Evolutionary conservation across 805 yeast genomes (phyloP), one percentile per base, ranked within the genome.

Genomic region (Pichia californica): DNA sequence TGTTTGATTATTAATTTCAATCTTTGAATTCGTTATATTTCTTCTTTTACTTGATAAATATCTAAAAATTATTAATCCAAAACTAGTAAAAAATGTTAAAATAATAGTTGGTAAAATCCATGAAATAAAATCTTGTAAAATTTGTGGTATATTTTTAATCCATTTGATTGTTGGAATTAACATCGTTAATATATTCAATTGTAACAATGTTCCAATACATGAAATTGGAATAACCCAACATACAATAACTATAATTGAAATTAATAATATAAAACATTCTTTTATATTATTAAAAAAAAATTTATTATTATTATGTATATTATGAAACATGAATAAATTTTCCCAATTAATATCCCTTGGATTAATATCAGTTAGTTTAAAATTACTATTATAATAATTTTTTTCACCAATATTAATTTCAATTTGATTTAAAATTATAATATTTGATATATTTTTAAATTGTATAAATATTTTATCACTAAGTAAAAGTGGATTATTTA

Each of bases 151-250:
- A 1, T 62, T 59, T 34, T 75, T 68, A 10, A 83, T 50, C 77
- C 83, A 76, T 1, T 67, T 58, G 27, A 83, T 60, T 28, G 75
- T 69, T 0, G 94, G 93, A 21, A 83, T 62, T 38, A 82, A 63
- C 21, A 72, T 69, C 0, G 82, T 73, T 38, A 85, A 58, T 48
- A 79, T 73, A 0, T 89, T 86, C 3, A 81, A 66, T 52, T 88
- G 95, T 0, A 94, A 77, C 0, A 88, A 63, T 26, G 87, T 63
- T 0, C 91, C 88, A 15, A 87, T 78, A 45, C 84, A 70, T 0
- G 95, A 87, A 1, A 88, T 91, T 0, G 96, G 96, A 1, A 88
- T 60, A 1, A 87, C 85, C 81, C 95, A 88, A 32, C 63, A 56
- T 4, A 71, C 49, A 5, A 82, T 79, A 1, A 86, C 63, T 1